Evolutionary conservation across 495 filamentous ascomycete species (phyloP), one percentile per base, ranked within the genome.

Genomic region (Tuber microsphaerosporum): DNA sequence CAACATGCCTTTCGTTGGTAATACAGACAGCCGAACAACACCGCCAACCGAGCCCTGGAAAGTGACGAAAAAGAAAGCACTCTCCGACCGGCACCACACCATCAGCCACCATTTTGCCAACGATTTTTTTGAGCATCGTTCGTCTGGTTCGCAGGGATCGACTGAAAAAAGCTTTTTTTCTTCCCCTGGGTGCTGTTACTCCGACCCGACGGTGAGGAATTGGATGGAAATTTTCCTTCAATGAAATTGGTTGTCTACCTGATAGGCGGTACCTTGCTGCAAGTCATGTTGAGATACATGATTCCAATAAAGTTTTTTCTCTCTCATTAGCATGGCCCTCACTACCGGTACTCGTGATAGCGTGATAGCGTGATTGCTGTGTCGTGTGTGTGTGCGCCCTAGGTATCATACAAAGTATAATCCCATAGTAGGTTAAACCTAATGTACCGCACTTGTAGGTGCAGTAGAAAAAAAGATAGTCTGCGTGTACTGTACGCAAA

Each of bases 201-300:
- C 76, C 76, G 70, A 79, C 77, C 77, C 77, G 76, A 75, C 73
- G 70, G 42, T 71, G 46, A 61, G 77, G 77, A 79, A 79, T 75
- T 79, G 77, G 77, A 75, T 79, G 77, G 77, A 79, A 79, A 61
- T 79, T 79, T 79, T 79, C 78, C 31, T 65, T 41, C 39, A 7
- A 41, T 44, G 76, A 74, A 77, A 48, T 37, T 34, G 69, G 61
- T 65, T 79, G 75, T 9, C 34, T 75, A 37, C 43, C 14, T 56
- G 74, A 65, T 77, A 76, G 75, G 75, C 61, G 43, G 70, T 77
- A 73, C 77, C 76, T 79, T 79, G 26, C 76, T 79, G 77, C 76
- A 75, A 69, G 70, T 71, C 76, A 79, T 79, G 56, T 73, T 79
- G 72, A 61, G 72, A 68, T 79, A 79, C 77, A 79, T 79, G 45